These are phyloP conservation scores for Erythrobasidium yunnanense DNA, from an alignment of 768 basidiomycete genomes.

Conservation along the genomic window DNA sequence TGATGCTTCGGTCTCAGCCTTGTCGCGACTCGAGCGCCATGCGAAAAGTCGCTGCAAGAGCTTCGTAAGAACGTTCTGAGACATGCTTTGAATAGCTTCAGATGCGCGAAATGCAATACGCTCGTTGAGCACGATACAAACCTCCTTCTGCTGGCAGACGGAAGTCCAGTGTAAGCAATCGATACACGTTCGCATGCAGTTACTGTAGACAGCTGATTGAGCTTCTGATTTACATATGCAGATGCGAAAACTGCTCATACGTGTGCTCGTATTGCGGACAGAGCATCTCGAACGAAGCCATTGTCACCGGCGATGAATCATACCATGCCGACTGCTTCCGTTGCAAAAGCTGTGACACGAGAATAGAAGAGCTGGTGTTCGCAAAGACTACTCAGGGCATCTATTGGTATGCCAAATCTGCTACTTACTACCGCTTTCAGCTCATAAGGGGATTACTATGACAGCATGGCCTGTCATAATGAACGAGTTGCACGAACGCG, in stretches of 20 bases:
- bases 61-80: background rate
- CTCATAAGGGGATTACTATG: background rate
- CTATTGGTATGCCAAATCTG: constrained; percentile 53
- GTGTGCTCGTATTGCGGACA: constrained; percentile 87
- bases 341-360: constrained; percentile 83
- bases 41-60: background rate
- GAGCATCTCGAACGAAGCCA: constrained; percentile 94
- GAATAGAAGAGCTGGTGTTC: constrained; percentile 95
- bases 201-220: constrained; percentile 29
- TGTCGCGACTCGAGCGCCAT: background rate
- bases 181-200: constrained; percentile 39
- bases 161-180: constrained; percentile 61
- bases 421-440: background rate
- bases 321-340: constrained; percentile 99
- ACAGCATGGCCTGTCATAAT: constrained; percentile 81
- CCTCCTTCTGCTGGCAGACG: constrained; percentile 89
- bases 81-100: constrained; percentile 39
- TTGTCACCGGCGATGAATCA: constrained; percentile 98
- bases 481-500: constrained; percentile 88
- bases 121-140: constrained; percentile 92
- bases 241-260: constrained; percentile 79
- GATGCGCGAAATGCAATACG: constrained; percentile 87
- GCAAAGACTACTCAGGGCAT: constrained; percentile 97
- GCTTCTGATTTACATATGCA: constrained; percentile 17
- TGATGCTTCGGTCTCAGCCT: background rate